A percentile compares a stretch with the other conserved stretches of the same genome.
phyloP scores from a whole-genome alignment of 805 yeast species.

The Debaryomyces prosopidis region DNA sequence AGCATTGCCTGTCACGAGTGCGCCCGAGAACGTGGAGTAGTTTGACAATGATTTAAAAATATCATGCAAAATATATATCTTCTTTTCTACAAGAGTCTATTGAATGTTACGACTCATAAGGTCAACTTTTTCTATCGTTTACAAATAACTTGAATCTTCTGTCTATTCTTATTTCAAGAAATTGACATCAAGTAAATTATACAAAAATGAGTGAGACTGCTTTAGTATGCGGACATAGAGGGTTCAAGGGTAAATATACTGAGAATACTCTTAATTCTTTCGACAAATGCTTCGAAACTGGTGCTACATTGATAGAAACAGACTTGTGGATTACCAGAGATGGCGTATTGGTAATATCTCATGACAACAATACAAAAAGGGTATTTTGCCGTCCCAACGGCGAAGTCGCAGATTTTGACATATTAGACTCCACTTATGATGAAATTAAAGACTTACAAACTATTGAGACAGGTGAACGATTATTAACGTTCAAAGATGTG shows the following conservation, averaged over 20 bases:
- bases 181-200: neutral
- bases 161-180: too few relatives aligned
- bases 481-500: slow-evolving; percentile 31
- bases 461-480: slow-evolving; percentile 31
- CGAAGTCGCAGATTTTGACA: slow-evolving; percentile 32
- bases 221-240: slow-evolving; percentile 36
- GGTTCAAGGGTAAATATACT: slow-evolving; percentile 39
- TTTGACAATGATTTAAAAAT: too few relatives aligned
- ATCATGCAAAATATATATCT: too few relatives aligned
- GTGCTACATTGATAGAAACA: slow-evolving; percentile 43
- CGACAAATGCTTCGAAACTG: slow-evolving; percentile 33
- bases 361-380: slow-evolving; percentile 40
- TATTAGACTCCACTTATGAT: slow-evolving; percentile 30
- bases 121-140: too few relatives aligned
- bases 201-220: neutral
- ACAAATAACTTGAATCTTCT: too few relatives aligned
- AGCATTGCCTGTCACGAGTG: neutral
- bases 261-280: slow-evolving; percentile 43
- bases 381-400: slow-evolving; percentile 37
- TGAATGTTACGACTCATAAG: too few relatives aligned
- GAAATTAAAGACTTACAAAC: slow-evolving; percentile 30
- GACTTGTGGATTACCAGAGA: slow-evolving; percentile 43
- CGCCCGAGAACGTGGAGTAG: neutral
- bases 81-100: too few relatives aligned
- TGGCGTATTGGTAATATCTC: slow-evolving; percentile 38